Base-by-base conservation (phyloP, 805 yeast species). In the Barnettozyma botsteinii region DNA sequence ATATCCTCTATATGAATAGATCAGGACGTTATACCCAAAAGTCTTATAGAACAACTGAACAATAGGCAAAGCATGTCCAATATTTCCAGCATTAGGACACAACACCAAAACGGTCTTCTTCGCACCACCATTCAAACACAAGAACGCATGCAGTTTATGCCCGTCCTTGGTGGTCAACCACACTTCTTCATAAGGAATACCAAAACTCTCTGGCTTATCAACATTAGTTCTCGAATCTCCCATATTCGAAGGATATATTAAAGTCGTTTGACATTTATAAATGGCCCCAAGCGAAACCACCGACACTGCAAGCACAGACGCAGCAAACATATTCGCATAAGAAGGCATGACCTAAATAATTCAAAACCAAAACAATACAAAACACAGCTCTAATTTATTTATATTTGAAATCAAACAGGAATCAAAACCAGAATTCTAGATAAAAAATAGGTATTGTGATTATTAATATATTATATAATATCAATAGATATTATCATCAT, bases 61-160 rank as follows among this genome's bases (percentile, higher is more conserved):
- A 8, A 87, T 75, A 2, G 96, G 96, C 35, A 91, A 65, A 22
- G 84, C 80, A 56, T 86, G 87, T 14, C 98, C 98, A 48, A 91
- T 91, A 59, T 93, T 91, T 5, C 98, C 98, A 2, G 97, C 97
- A 61, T 91, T 91, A 5, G 98, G 98, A 35, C 88, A 79, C 37
- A 89, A 68, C 17, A 93, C 72, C 20, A 93, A 53, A 10, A 91
- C 72, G 0, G 97, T 85, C 48, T 81, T 84, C 47, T 74, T 68
- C 24, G 70, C 60, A 42, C 78, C 50, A 43, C 76, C 75, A 20
- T 79, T 82, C 15, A 71, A 63, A 41, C 86, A 64, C 36, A 75
- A 65, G 56, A 67, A 91, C 19, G 85, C 72, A 44, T 85, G 84
- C 25, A 91, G 60, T 10, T 61, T 68, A 42, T 77, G 81, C 2